Evolutionary conservation across 2,329 filamentous ascomycete genomes (phyloP), one percentile per base, ranked within the genome.

Genomic region (Colletotrichum agaves): DNA sequence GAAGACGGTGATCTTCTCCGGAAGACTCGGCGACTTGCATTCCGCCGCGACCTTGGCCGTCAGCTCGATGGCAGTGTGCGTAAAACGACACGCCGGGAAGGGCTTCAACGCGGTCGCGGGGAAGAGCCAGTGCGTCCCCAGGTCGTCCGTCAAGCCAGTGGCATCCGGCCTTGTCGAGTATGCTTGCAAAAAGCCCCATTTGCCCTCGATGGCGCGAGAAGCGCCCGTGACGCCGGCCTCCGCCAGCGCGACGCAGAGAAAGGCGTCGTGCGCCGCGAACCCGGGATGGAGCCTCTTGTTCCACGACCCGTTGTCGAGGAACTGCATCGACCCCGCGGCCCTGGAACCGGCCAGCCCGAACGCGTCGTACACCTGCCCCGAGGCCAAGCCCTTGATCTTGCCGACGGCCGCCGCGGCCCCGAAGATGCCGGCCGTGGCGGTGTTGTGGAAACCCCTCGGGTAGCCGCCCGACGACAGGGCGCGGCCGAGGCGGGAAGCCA

Each of bases 201-300:
- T 69, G 0, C 73, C 74, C 58, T 75, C 72, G 27, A 75, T 69
- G 5, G 70, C 69, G 35, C 66, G 58, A 2, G 71, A 69, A 0
- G 73, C 72, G 8, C 74, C 74, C 2, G 69, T 41, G 3, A 75
- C 72, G 3, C 74, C 74, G 0, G 70, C 71, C 46, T 73, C 73
- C 3, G 74, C 73, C 6, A 75, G 61, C 0, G 72, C 66, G 19
- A 75, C 70, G 23, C 68, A 71, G 1, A 75, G 56, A 39, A 76
- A 71, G 2, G 74, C 75, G 33, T 76, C 74, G 53, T 73, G 73
- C 2, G 74, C 74, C 1, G 74, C 73, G 31, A 75, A 74, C 7
- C 72, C 74, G 1, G 73, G 71, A n/a, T 75, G 74, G 21, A 76
- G 64, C 2, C 74, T 64, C 63, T 75, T 75, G 59, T 75, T 76